phyloP scores from a whole-genome alignment of 2,329 filamentous ascomycete genomes.

The Ascomycota sp. region DNA sequence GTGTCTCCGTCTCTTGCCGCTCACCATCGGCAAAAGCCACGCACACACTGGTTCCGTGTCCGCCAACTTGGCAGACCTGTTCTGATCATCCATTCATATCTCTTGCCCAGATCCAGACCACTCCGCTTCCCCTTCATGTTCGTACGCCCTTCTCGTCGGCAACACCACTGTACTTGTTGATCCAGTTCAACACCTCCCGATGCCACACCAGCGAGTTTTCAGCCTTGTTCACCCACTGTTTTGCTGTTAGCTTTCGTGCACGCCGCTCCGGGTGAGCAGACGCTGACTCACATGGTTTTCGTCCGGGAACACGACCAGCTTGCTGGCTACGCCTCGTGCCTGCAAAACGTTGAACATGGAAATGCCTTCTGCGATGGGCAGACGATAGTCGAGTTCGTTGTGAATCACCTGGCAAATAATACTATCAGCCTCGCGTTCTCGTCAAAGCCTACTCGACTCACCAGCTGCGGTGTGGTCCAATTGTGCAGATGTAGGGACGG shows the following conservation, averaged over 20 bases:
- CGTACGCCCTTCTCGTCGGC: conserved; percentile 3
- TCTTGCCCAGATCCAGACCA: too few relatives aligned
- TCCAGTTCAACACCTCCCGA: conserved; percentile 59
- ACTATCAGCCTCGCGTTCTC: background rate
- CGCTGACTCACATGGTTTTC: conserved; percentile 31
- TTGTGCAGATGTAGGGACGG: conserved; percentile 38
- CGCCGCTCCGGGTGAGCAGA: background rate
- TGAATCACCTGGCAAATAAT: conserved; percentile 39
- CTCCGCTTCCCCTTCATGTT: too few relatives aligned
- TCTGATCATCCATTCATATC: too few relatives aligned
- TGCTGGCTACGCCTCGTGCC: conserved; percentile 48
- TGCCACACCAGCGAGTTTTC: conserved; percentile 89
- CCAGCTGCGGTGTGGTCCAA: conserved; percentile 71
- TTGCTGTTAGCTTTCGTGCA: conserved; percentile 1
- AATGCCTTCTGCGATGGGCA: conserved; percentile 67
- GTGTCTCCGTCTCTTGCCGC: too few relatives aligned
- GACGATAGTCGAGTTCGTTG: conserved; percentile 69
- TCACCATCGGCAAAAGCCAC: too few relatives aligned
- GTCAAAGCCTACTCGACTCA: conserved; percentile 14
- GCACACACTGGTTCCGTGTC: too few relatives aligned
- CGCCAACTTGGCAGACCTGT: too few relatives aligned
- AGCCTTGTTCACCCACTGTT: conserved; percentile 62
- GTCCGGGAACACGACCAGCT: conserved; percentile 60
- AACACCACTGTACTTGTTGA: conserved; percentile 36
- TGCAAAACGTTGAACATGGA: conserved; percentile 74